Evolutionary conservation across 305 asterid species (phyloP).

Genomic region (Fraxinus platypoda): DNA sequence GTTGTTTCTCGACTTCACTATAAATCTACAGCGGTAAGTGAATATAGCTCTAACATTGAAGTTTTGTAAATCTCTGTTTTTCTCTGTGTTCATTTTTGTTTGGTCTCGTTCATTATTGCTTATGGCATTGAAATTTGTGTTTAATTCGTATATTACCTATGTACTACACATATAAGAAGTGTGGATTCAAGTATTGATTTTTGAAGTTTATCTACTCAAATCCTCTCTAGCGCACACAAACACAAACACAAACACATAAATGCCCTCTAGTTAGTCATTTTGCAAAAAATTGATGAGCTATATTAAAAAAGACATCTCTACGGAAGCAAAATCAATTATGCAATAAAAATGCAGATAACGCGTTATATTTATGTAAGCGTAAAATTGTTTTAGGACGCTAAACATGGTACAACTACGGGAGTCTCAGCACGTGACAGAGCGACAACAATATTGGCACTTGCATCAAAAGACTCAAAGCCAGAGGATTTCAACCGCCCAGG

Average conservation of each 20-base stretch:
- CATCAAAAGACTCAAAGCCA: constrained; percentile 80
- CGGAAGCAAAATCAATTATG: constrained; percentile 7
- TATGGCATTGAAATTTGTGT: neutral
- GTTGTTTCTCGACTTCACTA: neutral
- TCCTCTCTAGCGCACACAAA: neutral
- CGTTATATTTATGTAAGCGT: neutral
- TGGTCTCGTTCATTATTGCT: neutral
- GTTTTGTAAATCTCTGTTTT: neutral
- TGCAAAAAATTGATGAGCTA: neutral
- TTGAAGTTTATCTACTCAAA: neutral
- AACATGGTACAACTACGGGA: constrained; percentile 89
- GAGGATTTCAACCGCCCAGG: constrained; percentile 98
- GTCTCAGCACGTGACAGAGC: constrained; percentile 96
- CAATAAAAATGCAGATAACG: neutral
- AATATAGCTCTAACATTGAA: neutral
- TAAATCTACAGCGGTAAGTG: neutral
- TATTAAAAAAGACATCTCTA: neutral
- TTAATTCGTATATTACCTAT: neutral
- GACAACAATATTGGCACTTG: constrained; percentile 76
- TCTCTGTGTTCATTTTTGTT: neutral
- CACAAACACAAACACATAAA: neutral
- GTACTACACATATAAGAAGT: neutral
- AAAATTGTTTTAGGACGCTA: constrained; percentile 67
- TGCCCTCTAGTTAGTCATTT: neutral
- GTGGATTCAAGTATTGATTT: neutral